These are phyloP conservation scores for Nephelium lappaceum DNA, from an alignment of 345 rosid genomes.

Conservation along the genomic window DNA sequence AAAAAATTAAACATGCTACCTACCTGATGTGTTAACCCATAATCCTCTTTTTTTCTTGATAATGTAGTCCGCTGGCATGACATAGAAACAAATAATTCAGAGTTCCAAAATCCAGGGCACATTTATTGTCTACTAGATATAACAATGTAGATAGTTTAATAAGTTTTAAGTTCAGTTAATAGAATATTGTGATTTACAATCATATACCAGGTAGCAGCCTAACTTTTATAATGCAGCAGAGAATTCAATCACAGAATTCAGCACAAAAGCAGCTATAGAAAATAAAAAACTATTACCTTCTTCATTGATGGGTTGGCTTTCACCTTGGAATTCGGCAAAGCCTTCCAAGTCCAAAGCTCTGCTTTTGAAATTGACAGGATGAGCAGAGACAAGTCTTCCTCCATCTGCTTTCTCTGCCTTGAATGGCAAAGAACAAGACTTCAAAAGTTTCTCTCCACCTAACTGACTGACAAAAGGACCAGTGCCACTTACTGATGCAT, in stretches of 20 bases:
- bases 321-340: slow-evolving; percentile 43
- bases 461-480: slow-evolving; percentile 21
- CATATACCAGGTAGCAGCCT: slow-evolving; percentile 6
- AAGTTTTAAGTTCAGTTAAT: slow-evolving; percentile 9
- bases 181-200: not conserved
- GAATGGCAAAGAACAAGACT: slow-evolving; percentile 12
- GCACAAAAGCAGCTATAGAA: not conserved
- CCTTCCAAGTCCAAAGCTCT: slow-evolving; percentile 22
- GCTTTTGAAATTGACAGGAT: slow-evolving; percentile 19
- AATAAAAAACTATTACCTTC: slow-evolving; percentile 36
- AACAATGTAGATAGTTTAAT: not conserved
- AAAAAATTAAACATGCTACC: not conserved
- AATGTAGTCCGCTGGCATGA: slow-evolving; percentile 35
- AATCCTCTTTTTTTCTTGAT: slow-evolving; percentile 28
- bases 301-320: slow-evolving; percentile 37
- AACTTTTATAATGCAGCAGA: not conserved
- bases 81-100: slow-evolving; percentile 11
- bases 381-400: slow-evolving; percentile 27
- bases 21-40: slow-evolving; percentile 39
- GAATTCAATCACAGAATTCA: not conserved
- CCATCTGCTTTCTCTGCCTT: slow-evolving; percentile 21
- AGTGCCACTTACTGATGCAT: slow-evolving; percentile 8
- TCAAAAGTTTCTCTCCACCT: slow-evolving; percentile 11
- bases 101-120: not conserved
- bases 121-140: not conserved